A percentile compares a stretch with the other conserved stretches of the same genome.
Evolutionary conservation across 2,329 filamentous ascomycete genomes (phyloP).

Genomic region (Fusarium circinatum): DNA sequence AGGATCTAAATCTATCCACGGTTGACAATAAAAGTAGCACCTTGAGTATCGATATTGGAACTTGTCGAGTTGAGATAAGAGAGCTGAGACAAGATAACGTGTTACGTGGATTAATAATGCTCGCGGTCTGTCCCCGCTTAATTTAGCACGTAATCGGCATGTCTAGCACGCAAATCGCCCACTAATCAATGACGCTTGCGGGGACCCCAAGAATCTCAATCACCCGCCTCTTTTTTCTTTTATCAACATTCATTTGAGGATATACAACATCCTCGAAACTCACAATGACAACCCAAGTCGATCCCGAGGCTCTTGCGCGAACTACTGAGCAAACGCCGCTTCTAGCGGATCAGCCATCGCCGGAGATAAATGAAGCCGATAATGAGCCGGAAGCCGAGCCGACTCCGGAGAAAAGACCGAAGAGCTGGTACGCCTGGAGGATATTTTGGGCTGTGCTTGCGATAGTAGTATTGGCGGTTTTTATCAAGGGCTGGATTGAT

Average conservation of each 20-base stretch:
- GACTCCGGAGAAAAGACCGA: background rate
- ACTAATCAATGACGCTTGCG: constrained; percentile 16
- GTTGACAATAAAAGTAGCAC: background rate
- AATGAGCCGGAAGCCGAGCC: background rate
- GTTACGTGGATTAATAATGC: constrained; percentile 24
- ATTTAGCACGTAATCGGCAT: background rate
- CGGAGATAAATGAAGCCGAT: background rate
- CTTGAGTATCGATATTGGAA: background rate
- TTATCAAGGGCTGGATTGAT: constrained; percentile 20
- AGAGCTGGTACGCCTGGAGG: constrained; percentile 20
- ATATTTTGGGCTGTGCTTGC: constrained; percentile 11
- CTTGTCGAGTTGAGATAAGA: background rate
- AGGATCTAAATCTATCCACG: background rate
- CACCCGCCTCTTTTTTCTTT: background rate
- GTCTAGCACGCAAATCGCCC: background rate
- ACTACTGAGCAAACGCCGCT: constrained; percentile 18
- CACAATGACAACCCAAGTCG: background rate
- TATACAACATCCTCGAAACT: accelerated
- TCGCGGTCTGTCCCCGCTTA: background rate
- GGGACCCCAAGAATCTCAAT: background rate
- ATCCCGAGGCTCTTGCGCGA: background rate
- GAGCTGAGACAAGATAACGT: background rate
- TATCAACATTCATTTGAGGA: background rate
- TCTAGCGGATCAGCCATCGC: background rate
- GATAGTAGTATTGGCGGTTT: background rate